These are phyloP conservation scores for Hyaloscypha bicolor DNA, from an alignment of 495 filamentous ascomycete species.

Conservation along the genomic window DNA sequence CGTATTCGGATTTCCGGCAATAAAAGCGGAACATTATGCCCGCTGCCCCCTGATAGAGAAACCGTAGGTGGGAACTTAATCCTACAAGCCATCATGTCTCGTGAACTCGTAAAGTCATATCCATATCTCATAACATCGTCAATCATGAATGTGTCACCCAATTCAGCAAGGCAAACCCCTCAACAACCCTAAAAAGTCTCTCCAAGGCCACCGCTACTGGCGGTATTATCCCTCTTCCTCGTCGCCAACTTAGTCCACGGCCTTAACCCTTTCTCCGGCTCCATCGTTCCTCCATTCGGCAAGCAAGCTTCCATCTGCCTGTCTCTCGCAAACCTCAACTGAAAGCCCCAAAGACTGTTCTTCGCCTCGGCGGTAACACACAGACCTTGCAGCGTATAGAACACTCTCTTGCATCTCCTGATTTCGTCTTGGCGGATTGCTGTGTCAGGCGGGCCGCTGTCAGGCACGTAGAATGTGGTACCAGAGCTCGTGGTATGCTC, in stretches of 20 bases:
- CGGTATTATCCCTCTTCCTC: neutral
- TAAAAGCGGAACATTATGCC: neutral
- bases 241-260: neutral
- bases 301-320: neutral
- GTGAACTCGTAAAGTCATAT: neutral
- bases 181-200: neutral
- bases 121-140: neutral
- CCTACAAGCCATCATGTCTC: neutral
- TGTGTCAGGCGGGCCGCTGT: neutral
- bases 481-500: too few relatives aligned
- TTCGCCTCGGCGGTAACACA: slow-evolving; percentile 54
- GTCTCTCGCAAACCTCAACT: slow-evolving; percentile 44
- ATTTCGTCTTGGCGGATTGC: neutral
- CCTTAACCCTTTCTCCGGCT: neutral
- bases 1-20: too few relatives aligned
- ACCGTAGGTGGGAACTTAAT: neutral
- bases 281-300: slow-evolving; percentile 1
- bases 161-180: neutral
- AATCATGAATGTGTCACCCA: too few relatives aligned
- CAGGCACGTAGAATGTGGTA: too few relatives aligned
- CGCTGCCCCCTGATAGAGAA: neutral
- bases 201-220: neutral
- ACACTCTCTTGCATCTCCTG: slow-evolving; percentile 43
- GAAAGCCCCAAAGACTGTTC: slow-evolving; percentile 48
- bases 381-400: slow-evolving; percentile 46